Base-by-base conservation (phyloP, 1,284 basidiomycete species). In the Flammula alnicola region DNA sequence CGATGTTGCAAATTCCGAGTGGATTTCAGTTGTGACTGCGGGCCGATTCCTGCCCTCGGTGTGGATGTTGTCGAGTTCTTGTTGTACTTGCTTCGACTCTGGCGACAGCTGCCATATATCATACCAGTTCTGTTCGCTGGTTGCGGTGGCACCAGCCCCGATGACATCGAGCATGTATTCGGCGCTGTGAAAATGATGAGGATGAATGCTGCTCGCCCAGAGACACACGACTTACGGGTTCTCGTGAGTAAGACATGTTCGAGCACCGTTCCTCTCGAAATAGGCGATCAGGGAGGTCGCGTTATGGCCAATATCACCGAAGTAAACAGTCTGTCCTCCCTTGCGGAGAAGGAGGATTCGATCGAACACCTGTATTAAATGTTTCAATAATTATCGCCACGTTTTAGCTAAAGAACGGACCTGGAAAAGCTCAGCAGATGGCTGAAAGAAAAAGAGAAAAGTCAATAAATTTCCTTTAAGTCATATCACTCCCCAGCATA, bases 391-490 rank as follows among this genome's bases (percentile, higher is more conserved):
- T n/a, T n/a, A n/a, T n/a, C n/a, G n/a, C n/a, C n/a, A n/a, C n/a
- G n/a, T n/a, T n/a, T n/a, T n/a, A n/a, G n/a, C n/a, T n/a, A n/a
- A n/a, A n/a, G n/a, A n/a, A n/a, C n/a, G n/a, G 16, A 64, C 65
- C 50, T 86, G 81, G 72, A 88, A 88, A 19, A 88, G 69, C 61
- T 87, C 84, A 0, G 81, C 80, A 0, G 83, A 86, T 9, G 92
- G 93, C 70, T 91, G 46, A 26, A 44, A 44, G 41, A 40, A 38
- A 22, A 32, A 25, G 29, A 25, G 42, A 19, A 19, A 32, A 20
- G 3, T 3, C n/a, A 11, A 4, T 32, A 22, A 17, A 11, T 11
- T 20, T 5, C n/a, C 16, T 16, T 19, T 19, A 26, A 8, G 19
- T 30, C 14, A 23, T 26, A 6, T 30, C 14, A n/a, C 8, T 11